Percentiles rank a stretch among this genome's conserved stretches.
These are phyloP conservation scores for Tetrahymena elliotti DNA, from an alignment of 73 alveolate genomes.

Conservation along the genomic window DNA sequence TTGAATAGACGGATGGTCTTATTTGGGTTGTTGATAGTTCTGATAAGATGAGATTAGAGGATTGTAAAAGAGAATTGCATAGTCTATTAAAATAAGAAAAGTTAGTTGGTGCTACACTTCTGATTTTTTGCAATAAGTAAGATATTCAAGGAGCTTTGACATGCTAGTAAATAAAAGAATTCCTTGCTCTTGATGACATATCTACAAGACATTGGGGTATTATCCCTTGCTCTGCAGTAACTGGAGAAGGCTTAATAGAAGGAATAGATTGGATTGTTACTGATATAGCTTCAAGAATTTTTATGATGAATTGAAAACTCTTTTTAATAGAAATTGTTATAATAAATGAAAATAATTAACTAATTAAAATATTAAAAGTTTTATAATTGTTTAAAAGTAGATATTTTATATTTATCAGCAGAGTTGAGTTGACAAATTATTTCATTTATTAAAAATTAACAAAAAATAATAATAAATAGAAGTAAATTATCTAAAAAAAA, in stretches of 20 bases:
- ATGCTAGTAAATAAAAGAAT: conserved; percentile 66
- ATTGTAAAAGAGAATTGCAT: conserved; percentile 79
- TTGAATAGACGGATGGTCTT: conserved; percentile 97
- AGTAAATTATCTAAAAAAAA: no score
- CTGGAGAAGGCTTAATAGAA: conserved; percentile 93
- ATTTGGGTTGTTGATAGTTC: conserved; percentile 96
- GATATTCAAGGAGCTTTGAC: conserved; percentile 94
- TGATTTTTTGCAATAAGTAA: conserved; percentile 87
- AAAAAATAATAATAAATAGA: no score
- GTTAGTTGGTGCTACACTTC: conserved; percentile 61
- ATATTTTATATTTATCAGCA: no score
- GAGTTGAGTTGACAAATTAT: no score
- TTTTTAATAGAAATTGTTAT: not conserved
- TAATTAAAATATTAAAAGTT: no score
- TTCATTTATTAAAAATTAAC: no score
- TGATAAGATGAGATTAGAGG: conserved; percentile 92
- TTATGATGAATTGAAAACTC: conserved; percentile 76
- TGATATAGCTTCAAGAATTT: conserved; percentile 94
- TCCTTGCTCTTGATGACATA: conserved; percentile 68
- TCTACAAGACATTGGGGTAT: conserved; percentile 85
- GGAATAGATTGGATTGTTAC: conserved; percentile 97
- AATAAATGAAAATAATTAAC: not conserved
- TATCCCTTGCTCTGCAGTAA: conserved; percentile 81
- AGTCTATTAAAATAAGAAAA: conserved; percentile 45
- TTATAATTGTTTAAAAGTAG: no score